A percentile compares a stretch with the other conserved stretches of the same genome.
These are phyloP conservation scores for Cinnamomum micranthum DNA, from an alignment of 164 flowering plant genomes.

Conservation along the genomic window DNA sequence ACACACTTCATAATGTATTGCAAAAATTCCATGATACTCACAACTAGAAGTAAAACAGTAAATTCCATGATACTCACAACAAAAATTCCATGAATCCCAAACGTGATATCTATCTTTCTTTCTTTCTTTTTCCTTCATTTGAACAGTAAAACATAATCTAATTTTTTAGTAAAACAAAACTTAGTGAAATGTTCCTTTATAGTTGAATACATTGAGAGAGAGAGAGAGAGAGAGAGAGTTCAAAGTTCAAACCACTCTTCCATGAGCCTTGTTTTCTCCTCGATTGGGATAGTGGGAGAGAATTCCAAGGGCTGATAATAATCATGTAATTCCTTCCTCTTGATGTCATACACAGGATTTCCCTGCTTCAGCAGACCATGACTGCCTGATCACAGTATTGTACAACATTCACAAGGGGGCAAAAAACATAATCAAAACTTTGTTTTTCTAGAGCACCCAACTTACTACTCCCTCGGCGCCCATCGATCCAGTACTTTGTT, in stretches of 20 bases:
- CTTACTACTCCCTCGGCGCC: slow-evolving; percentile 81
- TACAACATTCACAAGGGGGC: slow-evolving; percentile 3
- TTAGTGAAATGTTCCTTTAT: too few relatives aligned
- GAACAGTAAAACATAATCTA: too few relatives aligned
- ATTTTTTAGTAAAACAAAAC: too few relatives aligned
- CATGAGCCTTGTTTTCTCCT: slow-evolving; percentile 91
- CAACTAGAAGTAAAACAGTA: neutral
- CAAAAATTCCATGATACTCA: neutral
- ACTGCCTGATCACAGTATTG: slow-evolving; percentile 51
- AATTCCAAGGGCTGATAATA: slow-evolving; percentile 88
- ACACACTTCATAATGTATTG: too few relatives aligned
- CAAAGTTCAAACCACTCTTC: slow-evolving; percentile 75
- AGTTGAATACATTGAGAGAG: neutral
- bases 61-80: neutral
- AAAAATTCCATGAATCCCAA: neutral
- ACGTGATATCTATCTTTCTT: neutral
- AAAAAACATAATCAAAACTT: neutral
- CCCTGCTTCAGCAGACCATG: slow-evolving; percentile 83
- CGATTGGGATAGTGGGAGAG: slow-evolving; percentile 68
- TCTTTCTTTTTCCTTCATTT: too few relatives aligned
- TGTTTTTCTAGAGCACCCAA: slow-evolving; percentile 4
- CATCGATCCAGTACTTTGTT: slow-evolving; percentile 75
- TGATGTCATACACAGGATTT: slow-evolving; percentile 74
- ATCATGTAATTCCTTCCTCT: slow-evolving; percentile 64
- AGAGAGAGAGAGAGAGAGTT: neutral